Evolutionary conservation across 768 basidiomycete genomes (phyloP).

Genomic region (Termitomyces bulborhizus): DNA sequence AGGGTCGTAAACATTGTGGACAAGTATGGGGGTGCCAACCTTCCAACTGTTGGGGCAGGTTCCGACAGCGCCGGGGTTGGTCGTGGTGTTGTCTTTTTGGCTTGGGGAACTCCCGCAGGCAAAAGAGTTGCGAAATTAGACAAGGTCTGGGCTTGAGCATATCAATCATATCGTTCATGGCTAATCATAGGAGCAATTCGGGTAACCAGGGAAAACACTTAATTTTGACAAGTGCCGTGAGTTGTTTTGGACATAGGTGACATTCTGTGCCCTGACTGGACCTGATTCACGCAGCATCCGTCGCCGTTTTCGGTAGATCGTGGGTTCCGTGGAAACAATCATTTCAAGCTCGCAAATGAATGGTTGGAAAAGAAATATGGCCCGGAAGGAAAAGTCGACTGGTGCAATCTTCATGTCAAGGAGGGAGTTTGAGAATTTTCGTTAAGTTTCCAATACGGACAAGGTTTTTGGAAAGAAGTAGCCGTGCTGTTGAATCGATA

Average conservation of each 20-base stretch:
- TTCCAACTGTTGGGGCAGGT: slow-evolving; percentile 29
- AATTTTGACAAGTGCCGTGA: slow-evolving; percentile 68
- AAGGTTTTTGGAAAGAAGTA: background rate
- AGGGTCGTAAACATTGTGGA: slow-evolving; percentile 71
- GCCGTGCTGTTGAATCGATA: slow-evolving; percentile 7
- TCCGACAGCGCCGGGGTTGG: slow-evolving; percentile 45
- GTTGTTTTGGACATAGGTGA: slow-evolving; percentile 21
- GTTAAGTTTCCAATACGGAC: background rate
- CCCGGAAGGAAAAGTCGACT: slow-evolving; percentile 60
- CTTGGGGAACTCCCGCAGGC: slow-evolving; percentile 85
- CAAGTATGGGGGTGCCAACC: slow-evolving; percentile 68
- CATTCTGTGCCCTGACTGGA: slow-evolving; percentile 9
- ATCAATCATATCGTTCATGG: background rate
- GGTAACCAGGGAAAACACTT: slow-evolving; percentile 65
- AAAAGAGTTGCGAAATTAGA: slow-evolving; percentile 76
- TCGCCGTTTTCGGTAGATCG: slow-evolving; percentile 72
- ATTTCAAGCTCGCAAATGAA: slow-evolving; percentile 82
- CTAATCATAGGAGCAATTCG: background rate
- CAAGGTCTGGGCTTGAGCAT: slow-evolving; percentile 38
- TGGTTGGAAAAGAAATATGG: slow-evolving; percentile 85
- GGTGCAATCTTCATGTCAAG: slow-evolving; percentile 40
- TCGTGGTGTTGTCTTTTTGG: slow-evolving; percentile 73
- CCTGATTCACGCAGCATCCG: slow-evolving; percentile 55
- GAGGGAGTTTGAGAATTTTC: slow-evolving; percentile 10
- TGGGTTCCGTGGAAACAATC: slow-evolving; percentile 86